Evolutionary conservation across 495 filamentous ascomycete genomes (phyloP).

Genomic region (Collariella sp.): DNA sequence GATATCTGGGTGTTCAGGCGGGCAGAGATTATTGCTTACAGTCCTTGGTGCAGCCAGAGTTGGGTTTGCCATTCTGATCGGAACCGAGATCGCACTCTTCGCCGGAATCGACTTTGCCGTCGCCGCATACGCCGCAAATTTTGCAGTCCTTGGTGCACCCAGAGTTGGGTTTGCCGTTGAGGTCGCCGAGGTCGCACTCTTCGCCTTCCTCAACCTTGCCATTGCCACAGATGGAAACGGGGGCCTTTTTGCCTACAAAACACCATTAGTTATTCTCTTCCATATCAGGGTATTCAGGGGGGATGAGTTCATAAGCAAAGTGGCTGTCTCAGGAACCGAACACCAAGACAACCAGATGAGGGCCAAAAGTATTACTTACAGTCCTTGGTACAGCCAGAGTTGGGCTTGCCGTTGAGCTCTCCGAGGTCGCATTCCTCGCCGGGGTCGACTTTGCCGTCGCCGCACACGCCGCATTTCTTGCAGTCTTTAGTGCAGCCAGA

Average conservation of each 20-base stretch:
- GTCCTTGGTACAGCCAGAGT: neutral
- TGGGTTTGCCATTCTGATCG: constrained; percentile 2
- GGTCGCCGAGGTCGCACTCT: neutral
- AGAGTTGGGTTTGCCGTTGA: constrained; percentile 5
- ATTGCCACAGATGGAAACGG: neutral
- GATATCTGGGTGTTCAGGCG: too few species aligned
- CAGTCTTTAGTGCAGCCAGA: constrained; percentile 2
- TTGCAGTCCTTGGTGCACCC: constrained; percentile 7
- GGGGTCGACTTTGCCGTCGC: too few species aligned
- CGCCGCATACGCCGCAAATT: constrained; percentile 5
- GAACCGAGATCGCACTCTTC: constrained; percentile 7
- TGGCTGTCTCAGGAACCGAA: too few species aligned
- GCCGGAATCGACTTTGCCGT: constrained; percentile 1
- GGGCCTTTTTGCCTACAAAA: neutral
- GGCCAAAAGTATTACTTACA: constrained; percentile 5
- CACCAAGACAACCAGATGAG: constrained; percentile 4
- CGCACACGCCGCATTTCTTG: too few species aligned
- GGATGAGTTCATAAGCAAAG: too few species aligned
- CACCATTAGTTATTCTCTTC: neutral
- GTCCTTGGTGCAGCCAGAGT: constrained; percentile 1
- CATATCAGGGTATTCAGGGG: constrained; percentile 7
- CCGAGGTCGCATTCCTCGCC: too few species aligned
- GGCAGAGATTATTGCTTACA: neutral
- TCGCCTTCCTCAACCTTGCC: neutral
- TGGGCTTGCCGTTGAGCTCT: constrained; percentile 2